Conservation (phyloP, 2,329 filamentous ascomycete species). For the Botrytis tulipae region DNA sequence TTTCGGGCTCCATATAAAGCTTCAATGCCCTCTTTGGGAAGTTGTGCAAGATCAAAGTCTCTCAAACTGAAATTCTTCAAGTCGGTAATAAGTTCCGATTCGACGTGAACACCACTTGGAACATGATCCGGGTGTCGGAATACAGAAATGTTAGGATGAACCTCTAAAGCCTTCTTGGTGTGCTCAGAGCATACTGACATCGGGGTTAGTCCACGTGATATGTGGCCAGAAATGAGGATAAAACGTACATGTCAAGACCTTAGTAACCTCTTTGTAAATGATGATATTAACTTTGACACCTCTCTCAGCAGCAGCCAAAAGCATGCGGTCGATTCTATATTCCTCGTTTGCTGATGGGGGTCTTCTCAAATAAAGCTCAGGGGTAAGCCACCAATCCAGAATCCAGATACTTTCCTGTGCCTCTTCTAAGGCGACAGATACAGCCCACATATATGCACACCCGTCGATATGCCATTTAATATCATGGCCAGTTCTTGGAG, state of each 20-base stretch:
- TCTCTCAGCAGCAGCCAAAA: conserved; percentile 76
- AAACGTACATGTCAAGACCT: conserved; percentile 74
- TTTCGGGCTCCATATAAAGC: conserved; percentile 79
- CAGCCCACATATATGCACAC: conserved; percentile 81
- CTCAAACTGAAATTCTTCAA: conserved; percentile 50
- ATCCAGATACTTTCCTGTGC: conserved; percentile 74
- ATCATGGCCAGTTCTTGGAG: conserved; percentile 66
- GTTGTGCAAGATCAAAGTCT: conserved; percentile 57
- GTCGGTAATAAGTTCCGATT: conserved; percentile 65
- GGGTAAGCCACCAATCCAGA: conserved; percentile 86
- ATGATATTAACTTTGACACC: conserved; percentile 84
- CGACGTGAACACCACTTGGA: conserved; percentile 67
- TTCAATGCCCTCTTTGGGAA: conserved; percentile 72
- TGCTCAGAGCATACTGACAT: conserved; percentile 63
- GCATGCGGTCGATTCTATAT: conserved; percentile 80
- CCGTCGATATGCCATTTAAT: conserved; percentile 89
- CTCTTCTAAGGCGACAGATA: conserved; percentile 74
- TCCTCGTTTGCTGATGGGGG: conserved; percentile 78
- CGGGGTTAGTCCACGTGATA: conserved; percentile 24
- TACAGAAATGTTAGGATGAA: conserved; percentile 82
- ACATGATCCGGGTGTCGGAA: conserved; percentile 89
- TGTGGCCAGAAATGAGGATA: conserved; percentile 33
- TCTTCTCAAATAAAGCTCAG: conserved; percentile 78
- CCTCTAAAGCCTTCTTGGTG: conserved; percentile 76
- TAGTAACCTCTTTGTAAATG: conserved; percentile 88